Percentiles rank a stretch among this genome's conserved stretches.
Evolutionary conservation across 805 yeast genomes (phyloP).

Genomic region (Schwanniomyces sp.): DNA sequence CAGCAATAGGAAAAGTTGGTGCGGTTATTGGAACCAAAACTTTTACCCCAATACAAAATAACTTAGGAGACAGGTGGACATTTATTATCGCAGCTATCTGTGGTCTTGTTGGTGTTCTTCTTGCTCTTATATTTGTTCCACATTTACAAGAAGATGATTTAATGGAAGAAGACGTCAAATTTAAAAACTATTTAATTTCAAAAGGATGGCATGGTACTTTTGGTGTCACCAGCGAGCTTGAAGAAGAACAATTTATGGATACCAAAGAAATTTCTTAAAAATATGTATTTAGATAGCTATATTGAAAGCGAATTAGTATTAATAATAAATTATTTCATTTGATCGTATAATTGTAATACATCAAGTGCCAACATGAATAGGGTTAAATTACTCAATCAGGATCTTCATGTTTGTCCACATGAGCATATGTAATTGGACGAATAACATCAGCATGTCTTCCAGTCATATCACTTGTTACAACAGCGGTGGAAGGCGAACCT

Average conservation of each 20-base stretch:
- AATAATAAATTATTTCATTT: not conserved
- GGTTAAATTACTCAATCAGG: not conserved
- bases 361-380: not conserved
- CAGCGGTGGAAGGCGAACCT: slow-evolving; percentile 7
- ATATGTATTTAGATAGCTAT: not conserved
- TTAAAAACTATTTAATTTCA: slow-evolving; percentile 55
- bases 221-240: slow-evolving; percentile 28
- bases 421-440: slow-evolving; percentile 11
- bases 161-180: slow-evolving; percentile 59
- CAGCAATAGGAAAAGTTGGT: slow-evolving; percentile 81
- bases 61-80: slow-evolving; percentile 71
- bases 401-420: slow-evolving; percentile 5
- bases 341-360: not conserved
- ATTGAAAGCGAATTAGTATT: not conserved
- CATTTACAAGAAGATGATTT: slow-evolving; percentile 71
- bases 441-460: slow-evolving; percentile 8
- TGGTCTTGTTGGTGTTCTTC: slow-evolving; percentile 62
- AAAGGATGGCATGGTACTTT: slow-evolving; percentile 60
- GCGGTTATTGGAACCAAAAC: slow-evolving; percentile 80
- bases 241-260: slow-evolving; percentile 15
- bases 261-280: not conserved
- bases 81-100: slow-evolving; percentile 76
- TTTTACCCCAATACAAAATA: slow-evolving; percentile 63
- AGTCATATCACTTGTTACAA: slow-evolving; percentile 5
- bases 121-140: slow-evolving; percentile 64